Evolutionary conservation across 2,329 filamentous ascomycete species (phyloP).

Genomic region (Pseudogymnoascus sp.): DNA sequence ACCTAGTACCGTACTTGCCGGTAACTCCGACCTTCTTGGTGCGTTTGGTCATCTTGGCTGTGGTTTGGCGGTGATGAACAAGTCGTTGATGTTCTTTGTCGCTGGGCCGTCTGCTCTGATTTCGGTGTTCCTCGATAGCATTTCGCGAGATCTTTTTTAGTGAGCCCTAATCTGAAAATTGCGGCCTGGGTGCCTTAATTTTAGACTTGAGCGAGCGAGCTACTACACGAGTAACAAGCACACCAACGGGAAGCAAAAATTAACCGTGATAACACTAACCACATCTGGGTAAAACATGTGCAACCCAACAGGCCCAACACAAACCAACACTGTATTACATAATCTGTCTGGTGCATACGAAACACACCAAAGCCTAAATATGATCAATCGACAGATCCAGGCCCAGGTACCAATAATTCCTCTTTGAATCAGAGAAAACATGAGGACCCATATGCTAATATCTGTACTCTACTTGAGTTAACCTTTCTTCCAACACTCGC

Average conservation of each 20-base stretch:
- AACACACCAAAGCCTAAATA: not conserved
- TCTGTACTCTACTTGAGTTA: conserved; percentile 4
- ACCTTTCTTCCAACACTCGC: not conserved
- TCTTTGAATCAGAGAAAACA: not conserved
- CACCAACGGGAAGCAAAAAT: conserved; percentile 3
- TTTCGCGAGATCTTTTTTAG: conserved; percentile 12
- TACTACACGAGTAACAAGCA: not conserved
- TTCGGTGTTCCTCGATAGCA: conserved; percentile 11
- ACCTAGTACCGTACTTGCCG: conserved; percentile 97
- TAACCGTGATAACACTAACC: not conserved
- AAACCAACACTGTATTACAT: not conserved
- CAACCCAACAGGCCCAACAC: not conserved
- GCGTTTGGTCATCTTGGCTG: conserved; percentile 84
- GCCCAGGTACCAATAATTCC: conserved; percentile 2
- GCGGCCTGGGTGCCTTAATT: not conserved
- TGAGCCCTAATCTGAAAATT: conserved; percentile 8
- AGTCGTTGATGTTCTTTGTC: conserved; percentile 12
- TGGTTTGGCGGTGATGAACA: conserved; percentile 26
- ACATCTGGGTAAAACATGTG: not conserved
- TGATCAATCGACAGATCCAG: conserved; percentile 9
- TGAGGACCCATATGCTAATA: not conserved
- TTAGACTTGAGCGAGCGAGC: not conserved
- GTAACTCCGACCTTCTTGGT: conserved; percentile 99
- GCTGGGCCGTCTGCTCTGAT: conserved; percentile 11
- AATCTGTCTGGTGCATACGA: not conserved